Conservation (phyloP, 352 stramenopile genomes). For the Phytophthora litchii region DNA sequence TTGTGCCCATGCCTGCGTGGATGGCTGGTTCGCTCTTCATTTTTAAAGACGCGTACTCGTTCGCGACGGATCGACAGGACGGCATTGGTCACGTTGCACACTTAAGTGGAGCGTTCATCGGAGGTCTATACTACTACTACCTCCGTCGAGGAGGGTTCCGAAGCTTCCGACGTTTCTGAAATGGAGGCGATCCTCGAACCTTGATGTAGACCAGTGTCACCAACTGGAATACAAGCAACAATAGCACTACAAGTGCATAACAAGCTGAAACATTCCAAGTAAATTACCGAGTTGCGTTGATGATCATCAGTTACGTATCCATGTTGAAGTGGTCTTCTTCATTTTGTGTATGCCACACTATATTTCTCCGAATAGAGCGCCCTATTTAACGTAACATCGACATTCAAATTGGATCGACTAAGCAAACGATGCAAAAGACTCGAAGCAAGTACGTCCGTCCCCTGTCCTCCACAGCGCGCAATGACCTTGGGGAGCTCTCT, state of each 20-base stretch:
- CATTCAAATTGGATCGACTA: slow-evolving; percentile 5
- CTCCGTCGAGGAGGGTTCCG: slow-evolving; percentile 42
- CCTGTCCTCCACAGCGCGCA: background rate
- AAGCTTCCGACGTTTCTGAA: slow-evolving; percentile 37
- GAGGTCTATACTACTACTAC: slow-evolving; percentile 67
- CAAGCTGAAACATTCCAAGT: background rate
- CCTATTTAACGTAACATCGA: slow-evolving; percentile 4
- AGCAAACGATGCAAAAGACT: slow-evolving; percentile 50
- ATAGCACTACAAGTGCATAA: background rate
- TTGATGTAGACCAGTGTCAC: background rate
- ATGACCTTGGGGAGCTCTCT: background rate
- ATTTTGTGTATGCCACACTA: slow-evolving; percentile 15
- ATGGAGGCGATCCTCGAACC: no score
- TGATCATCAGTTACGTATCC: background rate
- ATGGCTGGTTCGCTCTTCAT: slow-evolving; percentile 76
- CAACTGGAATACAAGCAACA: background rate
- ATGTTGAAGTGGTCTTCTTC: slow-evolving; percentile 15
- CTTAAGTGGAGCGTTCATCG: slow-evolving; percentile 66
- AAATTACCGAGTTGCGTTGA: no score
- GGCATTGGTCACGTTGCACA: slow-evolving; percentile 81
- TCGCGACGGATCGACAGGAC: slow-evolving; percentile 49
- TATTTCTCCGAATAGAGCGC: slow-evolving; percentile 27
- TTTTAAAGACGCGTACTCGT: slow-evolving; percentile 73
- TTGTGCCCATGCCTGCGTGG: slow-evolving; percentile 79
- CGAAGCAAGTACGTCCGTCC: slow-evolving; percentile 50